phyloP scores from a whole-genome alignment of 805 yeast genomes.

The Wickerhamiella slavikovae region DNA sequence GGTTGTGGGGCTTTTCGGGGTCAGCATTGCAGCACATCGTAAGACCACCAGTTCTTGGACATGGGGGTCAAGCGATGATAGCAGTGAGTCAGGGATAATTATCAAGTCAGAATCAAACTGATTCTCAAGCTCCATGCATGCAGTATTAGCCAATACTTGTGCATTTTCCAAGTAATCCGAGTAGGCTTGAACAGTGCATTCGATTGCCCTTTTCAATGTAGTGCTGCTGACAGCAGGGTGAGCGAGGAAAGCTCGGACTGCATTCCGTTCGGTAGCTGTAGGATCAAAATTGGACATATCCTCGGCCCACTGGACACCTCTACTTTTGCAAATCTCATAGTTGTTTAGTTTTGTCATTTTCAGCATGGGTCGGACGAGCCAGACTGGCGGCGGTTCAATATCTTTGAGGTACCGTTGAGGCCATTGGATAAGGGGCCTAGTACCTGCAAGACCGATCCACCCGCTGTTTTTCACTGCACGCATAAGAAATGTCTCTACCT shows the following conservation, averaged over 20 bases:
- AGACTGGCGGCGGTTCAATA: constrained; percentile 9
- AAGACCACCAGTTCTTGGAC: background rate
- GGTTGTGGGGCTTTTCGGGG: too few species aligned
- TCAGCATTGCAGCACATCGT: too few species aligned
- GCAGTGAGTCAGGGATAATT: background rate
- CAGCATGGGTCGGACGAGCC: constrained; percentile 33
- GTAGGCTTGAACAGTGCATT: constrained; percentile 3
- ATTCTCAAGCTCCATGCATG: background rate
- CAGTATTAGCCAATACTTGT: constrained; percentile 1
- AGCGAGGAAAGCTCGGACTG: constrained; percentile 25
- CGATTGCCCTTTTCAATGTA: constrained; percentile 1
- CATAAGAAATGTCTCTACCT: constrained; percentile 44
- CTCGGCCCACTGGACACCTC: constrained; percentile 40
- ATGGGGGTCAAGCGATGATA: background rate
- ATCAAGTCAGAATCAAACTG: background rate
- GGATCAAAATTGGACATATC: constrained; percentile 42
- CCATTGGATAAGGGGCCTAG: constrained; percentile 15
- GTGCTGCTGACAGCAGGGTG: constrained; percentile 8
- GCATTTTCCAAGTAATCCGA: background rate
- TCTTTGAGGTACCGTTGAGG: constrained; percentile 1
- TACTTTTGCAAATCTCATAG: constrained; percentile 23
- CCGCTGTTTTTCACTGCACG: constrained; percentile 28
- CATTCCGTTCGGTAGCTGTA: constrained; percentile 35
- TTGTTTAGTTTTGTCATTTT: constrained; percentile 25
- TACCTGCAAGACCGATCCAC: constrained; percentile 40